Conservation (phyloP, 345 rosid genomes). For the Acer yangbiense region DNA sequence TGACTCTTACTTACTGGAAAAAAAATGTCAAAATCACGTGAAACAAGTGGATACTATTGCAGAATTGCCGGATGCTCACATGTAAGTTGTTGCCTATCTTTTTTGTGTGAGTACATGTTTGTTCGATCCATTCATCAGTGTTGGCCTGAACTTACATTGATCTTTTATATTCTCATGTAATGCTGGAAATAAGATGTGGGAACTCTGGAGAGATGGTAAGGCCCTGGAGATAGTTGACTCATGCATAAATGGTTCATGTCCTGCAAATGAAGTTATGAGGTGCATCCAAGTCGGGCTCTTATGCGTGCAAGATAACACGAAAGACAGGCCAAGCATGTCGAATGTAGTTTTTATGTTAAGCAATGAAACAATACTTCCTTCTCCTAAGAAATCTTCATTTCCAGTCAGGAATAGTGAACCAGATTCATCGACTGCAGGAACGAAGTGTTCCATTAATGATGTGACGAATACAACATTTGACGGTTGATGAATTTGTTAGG, state of each 20-base stretch:
- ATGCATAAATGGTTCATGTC: not conserved
- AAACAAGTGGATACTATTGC: too few species aligned
- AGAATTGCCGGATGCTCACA: too few species aligned
- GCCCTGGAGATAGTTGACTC: constrained; percentile 17
- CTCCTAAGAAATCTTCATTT: constrained; percentile 13
- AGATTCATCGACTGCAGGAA: not conserved
- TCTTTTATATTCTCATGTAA: not conserved
- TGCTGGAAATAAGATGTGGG: constrained; percentile 13
- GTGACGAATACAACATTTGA: not conserved
- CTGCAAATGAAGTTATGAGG: not conserved
- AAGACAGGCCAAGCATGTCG: constrained; percentile 21
- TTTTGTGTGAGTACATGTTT: too few species aligned
- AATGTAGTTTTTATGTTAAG: constrained; percentile 17
- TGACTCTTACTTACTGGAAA: too few species aligned
- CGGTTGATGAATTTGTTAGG: not conserved
- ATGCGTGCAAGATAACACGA: constrained; percentile 8
- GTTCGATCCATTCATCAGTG: not conserved
- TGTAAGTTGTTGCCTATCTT: too few species aligned
- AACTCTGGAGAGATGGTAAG: constrained; percentile 20
- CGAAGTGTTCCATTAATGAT: not conserved
- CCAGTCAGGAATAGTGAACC: not conserved
- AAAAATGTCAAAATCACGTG: too few species aligned
- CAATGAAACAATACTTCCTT: constrained; percentile 8
- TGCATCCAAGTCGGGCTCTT: constrained; percentile 19
- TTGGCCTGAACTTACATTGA: not conserved